phyloP scores from a whole-genome alignment of 2,329 filamentous ascomycete species.

The Pseudodiploospora longispora region DNA sequence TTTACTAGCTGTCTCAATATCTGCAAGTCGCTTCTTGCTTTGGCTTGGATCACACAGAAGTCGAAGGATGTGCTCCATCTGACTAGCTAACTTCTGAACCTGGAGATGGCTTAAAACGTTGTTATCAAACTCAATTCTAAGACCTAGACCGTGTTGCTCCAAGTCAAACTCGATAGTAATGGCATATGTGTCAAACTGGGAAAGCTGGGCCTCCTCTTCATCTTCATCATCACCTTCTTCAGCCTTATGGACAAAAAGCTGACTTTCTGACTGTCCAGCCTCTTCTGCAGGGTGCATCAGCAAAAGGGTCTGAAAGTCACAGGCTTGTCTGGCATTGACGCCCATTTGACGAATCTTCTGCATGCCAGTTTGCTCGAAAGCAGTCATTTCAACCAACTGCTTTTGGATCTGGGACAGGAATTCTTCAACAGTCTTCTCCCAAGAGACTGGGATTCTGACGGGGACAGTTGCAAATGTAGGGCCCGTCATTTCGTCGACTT shows the following conservation, averaged over 20 bases:
- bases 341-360: background rate
- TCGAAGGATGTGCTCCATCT: background rate
- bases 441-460: slow-evolving; percentile 10
- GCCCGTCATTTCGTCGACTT: slow-evolving; percentile 14
- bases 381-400: background rate
- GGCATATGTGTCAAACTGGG: background rate
- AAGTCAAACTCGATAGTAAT: background rate
- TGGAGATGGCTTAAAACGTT: background rate
- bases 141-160: background rate
- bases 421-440: background rate
- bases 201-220: background rate
- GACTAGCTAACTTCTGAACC: background rate
- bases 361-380: background rate
- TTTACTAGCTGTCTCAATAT: background rate
- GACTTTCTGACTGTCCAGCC: background rate
- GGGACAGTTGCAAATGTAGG: slow-evolving; percentile 21
- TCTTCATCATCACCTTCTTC: background rate
- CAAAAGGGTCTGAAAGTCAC: background rate
- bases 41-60: background rate
- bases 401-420: background rate
- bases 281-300: background rate
- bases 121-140: background rate
- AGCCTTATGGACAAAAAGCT: background rate
- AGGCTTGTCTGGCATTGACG: background rate
- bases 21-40: background rate